phyloP scores from a whole-genome alignment of 257 asterid genomes.

The Prunella vulgaris region DNA sequence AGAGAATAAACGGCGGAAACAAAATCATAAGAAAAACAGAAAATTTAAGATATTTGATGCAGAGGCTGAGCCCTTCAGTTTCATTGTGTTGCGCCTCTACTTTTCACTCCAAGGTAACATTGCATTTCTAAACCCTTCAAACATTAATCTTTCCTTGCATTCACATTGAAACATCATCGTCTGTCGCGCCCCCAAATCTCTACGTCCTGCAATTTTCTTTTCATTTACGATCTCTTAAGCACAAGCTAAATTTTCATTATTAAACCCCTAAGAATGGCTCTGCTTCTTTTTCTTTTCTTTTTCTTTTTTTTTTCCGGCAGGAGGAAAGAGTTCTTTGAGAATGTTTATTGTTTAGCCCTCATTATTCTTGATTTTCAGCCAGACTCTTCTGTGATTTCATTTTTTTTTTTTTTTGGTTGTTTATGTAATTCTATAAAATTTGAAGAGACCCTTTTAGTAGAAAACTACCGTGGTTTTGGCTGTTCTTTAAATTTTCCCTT shows the following conservation, averaged over 20 bases:
- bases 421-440: neutral
- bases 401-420: neutral
- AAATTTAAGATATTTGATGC: neutral
- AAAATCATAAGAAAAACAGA: neutral
- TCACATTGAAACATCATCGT: neutral
- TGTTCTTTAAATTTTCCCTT: neutral
- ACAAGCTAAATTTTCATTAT: constrained; percentile 7
- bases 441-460: neutral
- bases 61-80: neutral
- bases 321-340: constrained; percentile 3
- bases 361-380: neutral
- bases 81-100: neutral
- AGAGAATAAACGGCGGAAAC: constrained; percentile 8
- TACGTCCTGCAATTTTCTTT: neutral
- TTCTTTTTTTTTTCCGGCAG: too few relatives aligned
- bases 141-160: neutral
- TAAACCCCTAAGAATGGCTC: neutral
- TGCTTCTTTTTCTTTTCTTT: neutral
- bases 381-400: neutral
- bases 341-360: constrained; percentile 10
- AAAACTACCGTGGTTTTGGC: neutral
- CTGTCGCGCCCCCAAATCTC: too few relatives aligned
- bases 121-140: constrained; percentile 12
- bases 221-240: neutral
- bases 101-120: neutral